Evolutionary conservation across 306 rosid species (phyloP).

Genomic region (peach (Prunus persica)): DNA sequence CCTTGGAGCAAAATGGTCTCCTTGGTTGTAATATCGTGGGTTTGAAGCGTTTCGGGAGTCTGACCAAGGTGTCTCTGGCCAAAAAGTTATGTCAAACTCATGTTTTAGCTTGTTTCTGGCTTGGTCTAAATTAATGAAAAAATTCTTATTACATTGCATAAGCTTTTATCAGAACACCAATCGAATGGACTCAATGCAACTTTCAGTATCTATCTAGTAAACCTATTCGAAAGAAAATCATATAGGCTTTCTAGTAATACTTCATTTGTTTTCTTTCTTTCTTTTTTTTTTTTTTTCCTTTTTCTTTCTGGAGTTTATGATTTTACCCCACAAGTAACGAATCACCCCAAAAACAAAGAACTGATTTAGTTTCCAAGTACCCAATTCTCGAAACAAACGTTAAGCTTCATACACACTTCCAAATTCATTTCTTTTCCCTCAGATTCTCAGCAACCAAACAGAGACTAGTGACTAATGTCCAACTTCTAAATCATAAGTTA

Average conservation of each 20-base stretch:
- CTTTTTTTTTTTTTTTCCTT: not conserved
- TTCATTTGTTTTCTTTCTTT: not conserved
- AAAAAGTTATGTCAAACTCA: not conserved
- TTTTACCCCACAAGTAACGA: not conserved
- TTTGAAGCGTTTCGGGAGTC: slow-evolving; percentile 34
- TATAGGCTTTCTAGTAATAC: not conserved
- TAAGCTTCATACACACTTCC: not conserved
- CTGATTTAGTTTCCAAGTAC: not conserved
- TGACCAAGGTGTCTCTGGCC: slow-evolving; percentile 14
- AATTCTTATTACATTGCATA: not conserved
- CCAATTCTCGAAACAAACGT: not conserved
- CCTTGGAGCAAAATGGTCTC: slow-evolving; percentile 36
- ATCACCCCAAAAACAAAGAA: not conserved
- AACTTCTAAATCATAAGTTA: not conserved
- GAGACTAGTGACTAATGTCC: not conserved
- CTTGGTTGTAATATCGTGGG: slow-evolving; percentile 5
- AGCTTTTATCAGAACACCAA: not conserved
- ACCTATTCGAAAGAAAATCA: not conserved
- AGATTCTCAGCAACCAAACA: slow-evolving; percentile 2
- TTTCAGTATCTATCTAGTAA: not conserved
- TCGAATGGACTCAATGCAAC: not conserved
- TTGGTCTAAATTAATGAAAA: not conserved
- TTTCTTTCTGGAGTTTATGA: not conserved
- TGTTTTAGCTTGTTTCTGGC: not conserved
- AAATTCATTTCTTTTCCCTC: not conserved